phyloP scores from a whole-genome alignment of 352 stramenopile species.

The Pythium sukuiense region DNA sequence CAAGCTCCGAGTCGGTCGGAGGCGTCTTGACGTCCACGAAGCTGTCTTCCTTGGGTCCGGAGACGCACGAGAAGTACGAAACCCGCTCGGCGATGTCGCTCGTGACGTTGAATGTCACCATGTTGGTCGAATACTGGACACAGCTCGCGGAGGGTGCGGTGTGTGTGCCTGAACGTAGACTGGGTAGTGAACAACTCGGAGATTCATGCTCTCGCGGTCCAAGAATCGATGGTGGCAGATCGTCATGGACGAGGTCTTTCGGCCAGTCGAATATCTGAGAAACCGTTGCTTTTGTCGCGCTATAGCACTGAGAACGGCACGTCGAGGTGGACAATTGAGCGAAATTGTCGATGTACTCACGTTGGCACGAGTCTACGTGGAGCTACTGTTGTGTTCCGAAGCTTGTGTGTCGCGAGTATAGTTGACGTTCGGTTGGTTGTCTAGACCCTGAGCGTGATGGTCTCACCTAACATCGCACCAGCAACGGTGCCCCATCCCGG shows the following conservation, averaged over 20 bases:
- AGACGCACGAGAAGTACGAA: constrained; percentile 5
- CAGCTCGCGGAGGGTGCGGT: not conserved
- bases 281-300: not conserved
- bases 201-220: too few species aligned
- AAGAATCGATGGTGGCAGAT: not conserved
- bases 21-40: constrained; percentile 3
- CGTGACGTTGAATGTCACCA: not conserved
- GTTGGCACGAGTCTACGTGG: too few species aligned
- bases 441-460: constrained; percentile 33
- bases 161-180: not conserved
- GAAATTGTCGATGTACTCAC: not conserved
- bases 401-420: too few species aligned
- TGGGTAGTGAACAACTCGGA: not conserved
- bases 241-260: not conserved
- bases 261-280: not conserved
- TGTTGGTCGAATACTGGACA: not conserved
- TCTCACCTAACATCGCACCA: constrained; percentile 72
- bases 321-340: not conserved
- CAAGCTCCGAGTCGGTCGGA: not conserved
- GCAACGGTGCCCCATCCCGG: constrained; percentile 76
- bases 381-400: too few species aligned
- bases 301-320: not conserved
- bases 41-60: constrained; percentile 1
- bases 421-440: not conserved
- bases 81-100: not conserved